phyloP scores from a whole-genome alignment of 208 protist genomes.

The Trypanosoma theileri region DNA sequence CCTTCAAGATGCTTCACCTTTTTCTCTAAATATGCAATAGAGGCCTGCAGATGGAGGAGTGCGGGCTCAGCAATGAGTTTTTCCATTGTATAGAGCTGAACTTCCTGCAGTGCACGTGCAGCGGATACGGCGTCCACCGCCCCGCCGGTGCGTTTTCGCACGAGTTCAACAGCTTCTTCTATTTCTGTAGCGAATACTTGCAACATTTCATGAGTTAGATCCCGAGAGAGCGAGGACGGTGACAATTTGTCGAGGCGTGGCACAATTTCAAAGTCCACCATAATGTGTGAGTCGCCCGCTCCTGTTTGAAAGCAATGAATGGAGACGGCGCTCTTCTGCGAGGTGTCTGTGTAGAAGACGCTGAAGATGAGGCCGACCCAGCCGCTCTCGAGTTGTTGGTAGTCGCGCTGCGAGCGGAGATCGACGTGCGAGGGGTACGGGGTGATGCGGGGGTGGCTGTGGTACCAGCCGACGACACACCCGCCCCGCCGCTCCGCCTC shows the following conservation, averaged over 20 bases:
- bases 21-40: constrained; percentile 34
- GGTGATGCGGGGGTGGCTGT: constrained; percentile 84
- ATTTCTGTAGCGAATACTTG: constrained; percentile 36
- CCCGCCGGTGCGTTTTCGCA: constrained; percentile 22
- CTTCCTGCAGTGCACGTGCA: constrained; percentile 37
- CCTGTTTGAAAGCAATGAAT: constrained; percentile 76
- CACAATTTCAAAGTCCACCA: constrained; percentile 48
- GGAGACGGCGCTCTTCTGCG: constrained; percentile 36
- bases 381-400: constrained; percentile 73
- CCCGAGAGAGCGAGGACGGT: constrained; percentile 6
- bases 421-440: constrained; percentile 73
- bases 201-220: constrained; percentile 8
- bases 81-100: constrained; percentile 44
- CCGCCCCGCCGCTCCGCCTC: constrained; percentile 58
- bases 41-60: constrained; percentile 29
- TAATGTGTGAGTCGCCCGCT: constrained; percentile 35
- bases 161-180: constrained; percentile 29
- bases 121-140: constrained; percentile 36
- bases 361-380: constrained; percentile 88
- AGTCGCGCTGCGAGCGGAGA: constrained; percentile 68
- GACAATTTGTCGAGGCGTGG: constrained; percentile 28
- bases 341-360: constrained; percentile 63
- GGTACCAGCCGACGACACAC: constrained; percentile 86
- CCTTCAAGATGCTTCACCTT: constrained; percentile 54
- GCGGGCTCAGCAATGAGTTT: constrained; percentile 45